Evolutionary conservation across 164 flowering plant genomes (phyloP).

Genomic region (Tinospora cordifolia): DNA sequence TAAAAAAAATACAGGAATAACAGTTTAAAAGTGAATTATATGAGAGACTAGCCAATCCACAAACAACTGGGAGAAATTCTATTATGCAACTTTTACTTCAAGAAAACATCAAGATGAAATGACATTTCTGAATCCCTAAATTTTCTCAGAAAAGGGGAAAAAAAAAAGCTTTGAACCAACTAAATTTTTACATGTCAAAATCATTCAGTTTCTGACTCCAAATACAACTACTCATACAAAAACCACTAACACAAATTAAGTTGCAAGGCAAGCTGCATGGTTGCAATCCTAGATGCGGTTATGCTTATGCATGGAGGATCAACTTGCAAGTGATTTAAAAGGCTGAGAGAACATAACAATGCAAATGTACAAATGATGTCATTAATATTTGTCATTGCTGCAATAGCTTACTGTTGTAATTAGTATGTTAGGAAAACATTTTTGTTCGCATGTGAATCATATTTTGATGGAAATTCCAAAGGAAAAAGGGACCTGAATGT

Average conservation of each 20-base stretch:
- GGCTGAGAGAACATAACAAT: not conserved
- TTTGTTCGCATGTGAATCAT: not conserved
- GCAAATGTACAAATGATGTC: not conserved
- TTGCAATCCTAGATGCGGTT: not conserved
- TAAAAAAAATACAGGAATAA: not conserved
- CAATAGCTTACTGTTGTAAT: not conserved
- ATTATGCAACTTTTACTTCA: not conserved
- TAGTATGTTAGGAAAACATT: not conserved
- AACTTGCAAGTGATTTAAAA: not conserved
- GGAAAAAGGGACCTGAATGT: slow-evolving; percentile 37
- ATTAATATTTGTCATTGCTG: not conserved
- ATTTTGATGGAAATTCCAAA: not conserved
- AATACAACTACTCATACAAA: not conserved
- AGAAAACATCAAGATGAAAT: too few relatives aligned
- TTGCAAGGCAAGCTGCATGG: not conserved
- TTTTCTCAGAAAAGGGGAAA: not conserved
- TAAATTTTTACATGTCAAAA: not conserved
- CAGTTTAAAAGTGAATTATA: not conserved
- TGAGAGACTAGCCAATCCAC: not conserved
- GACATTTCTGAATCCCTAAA: too few relatives aligned
- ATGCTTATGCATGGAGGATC: not conserved
- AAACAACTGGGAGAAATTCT: not conserved
- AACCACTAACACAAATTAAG: too few relatives aligned
- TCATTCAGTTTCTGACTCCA: too few relatives aligned
- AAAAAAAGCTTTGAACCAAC: not conserved